These are phyloP conservation scores for Phytophthora podocarpi DNA, from an alignment of 352 stramenopile genomes.

Conservation along the genomic window DNA sequence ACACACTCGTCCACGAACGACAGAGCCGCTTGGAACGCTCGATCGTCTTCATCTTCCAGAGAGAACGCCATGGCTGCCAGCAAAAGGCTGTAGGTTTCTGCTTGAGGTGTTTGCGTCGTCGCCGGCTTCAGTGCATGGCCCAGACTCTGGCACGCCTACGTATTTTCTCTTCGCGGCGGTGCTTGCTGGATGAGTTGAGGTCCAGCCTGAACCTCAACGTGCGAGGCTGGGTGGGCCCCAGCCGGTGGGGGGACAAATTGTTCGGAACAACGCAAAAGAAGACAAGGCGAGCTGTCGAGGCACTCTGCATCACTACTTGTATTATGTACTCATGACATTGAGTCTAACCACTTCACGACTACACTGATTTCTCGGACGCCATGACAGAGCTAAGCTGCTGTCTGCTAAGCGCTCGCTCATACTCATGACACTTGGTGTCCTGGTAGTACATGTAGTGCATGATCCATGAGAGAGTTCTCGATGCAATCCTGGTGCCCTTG, in stretches of 20 bases:
- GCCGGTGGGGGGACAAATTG: too few species aligned
- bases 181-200: background rate
- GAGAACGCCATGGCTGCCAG: conserved; percentile 16
- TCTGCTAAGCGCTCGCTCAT: background rate
- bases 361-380: background rate
- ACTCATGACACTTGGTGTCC: background rate
- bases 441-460: conserved; percentile 20
- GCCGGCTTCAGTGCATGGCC: background rate
- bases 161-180: conserved; percentile 9
- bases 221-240: too few species aligned
- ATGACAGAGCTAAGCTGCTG: too few species aligned
- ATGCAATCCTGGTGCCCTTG: conserved; percentile 31
- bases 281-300: too few species aligned
- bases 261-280: too few species aligned
- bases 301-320: too few species aligned
- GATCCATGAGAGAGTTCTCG: conserved; percentile 37
- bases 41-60: conserved; percentile 25
- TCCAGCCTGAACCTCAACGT: conserved; percentile 1
- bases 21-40: conserved; percentile 27
- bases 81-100: background rate
- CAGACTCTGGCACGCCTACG: conserved; percentile 16
- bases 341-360: too few species aligned
- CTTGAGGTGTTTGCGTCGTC: conserved; percentile 3
- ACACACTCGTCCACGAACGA: conserved; percentile 36
- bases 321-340: too few species aligned